A percentile compares a stretch with the other conserved stretches of the same genome.
Conservation (phyloP, 2,329 filamentous ascomycete genomes). For the Claviceps pusilla region DNA sequence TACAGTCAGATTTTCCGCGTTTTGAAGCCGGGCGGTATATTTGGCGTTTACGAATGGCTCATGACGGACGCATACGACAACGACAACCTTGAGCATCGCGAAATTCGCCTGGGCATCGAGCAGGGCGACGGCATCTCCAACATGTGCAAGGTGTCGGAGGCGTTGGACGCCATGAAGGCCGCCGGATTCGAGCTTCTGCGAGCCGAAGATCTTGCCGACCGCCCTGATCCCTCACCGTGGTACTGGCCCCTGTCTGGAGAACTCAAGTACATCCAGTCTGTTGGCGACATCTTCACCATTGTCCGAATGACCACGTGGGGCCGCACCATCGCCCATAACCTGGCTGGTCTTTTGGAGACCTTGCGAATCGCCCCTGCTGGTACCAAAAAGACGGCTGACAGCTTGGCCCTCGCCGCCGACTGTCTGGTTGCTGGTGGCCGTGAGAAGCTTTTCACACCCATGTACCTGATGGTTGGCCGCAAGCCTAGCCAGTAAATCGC, state of each 20-base stretch:
- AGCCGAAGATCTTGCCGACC: constrained; percentile 73
- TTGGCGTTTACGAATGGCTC: constrained; percentile 97
- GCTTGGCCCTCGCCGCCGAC: constrained; percentile 67
- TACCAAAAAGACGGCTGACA: constrained; percentile 90
- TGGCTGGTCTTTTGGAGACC: constrained; percentile 63
- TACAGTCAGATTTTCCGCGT: constrained; percentile 92
- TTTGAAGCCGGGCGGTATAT: constrained; percentile 86
- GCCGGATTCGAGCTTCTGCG: constrained; percentile 75
- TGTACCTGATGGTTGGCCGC: constrained; percentile 92
- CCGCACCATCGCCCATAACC: constrained; percentile 56
- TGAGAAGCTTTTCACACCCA: constrained; percentile 91
- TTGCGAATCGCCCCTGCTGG: constrained; percentile 63
- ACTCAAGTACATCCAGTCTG: constrained; percentile 64
- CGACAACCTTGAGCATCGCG: constrained; percentile 68
- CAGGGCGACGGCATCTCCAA: constrained; percentile 93
- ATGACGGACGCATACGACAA: constrained; percentile 97
- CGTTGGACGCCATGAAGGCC: constrained; percentile 64
- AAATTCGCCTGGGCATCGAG: constrained; percentile 88
- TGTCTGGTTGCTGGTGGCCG: constrained; percentile 73
- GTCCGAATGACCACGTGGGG: constrained; percentile 80
- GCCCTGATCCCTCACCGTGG: constrained; percentile 68
- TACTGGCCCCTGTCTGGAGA: constrained; percentile 86
- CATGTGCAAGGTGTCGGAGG: constrained; percentile 82
- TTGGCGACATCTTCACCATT: constrained; percentile 69
- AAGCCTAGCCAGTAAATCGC: constrained; percentile 42